A percentile compares a stretch with the other conserved stretches of the same genome.
Evolutionary conservation across 2,329 filamentous ascomycete genomes (phyloP).

Genomic region (Botrytis tulipae): DNA sequence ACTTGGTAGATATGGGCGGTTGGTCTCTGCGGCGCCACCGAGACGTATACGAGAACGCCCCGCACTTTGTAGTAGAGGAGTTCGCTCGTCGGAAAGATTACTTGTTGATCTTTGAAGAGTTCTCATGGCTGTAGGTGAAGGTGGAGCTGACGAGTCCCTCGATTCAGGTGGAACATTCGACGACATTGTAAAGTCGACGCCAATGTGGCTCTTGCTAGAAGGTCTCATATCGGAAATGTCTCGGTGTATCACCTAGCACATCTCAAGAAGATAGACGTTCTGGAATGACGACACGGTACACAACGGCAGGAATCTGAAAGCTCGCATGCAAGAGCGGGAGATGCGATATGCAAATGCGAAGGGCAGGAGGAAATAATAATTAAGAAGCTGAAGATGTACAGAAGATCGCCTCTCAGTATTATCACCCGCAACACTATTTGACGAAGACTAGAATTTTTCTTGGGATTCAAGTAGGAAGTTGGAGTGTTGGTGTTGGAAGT

Average conservation of each 20-base stretch:
- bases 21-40: slow-evolving; percentile 26
- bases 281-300: slow-evolving; percentile 3
- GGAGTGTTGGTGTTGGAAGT: slow-evolving; percentile 6
- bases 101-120: slow-evolving; percentile 18
- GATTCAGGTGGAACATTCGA: slow-evolving; percentile 15
- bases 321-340: neutral
- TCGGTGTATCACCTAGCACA: slow-evolving; percentile 22
- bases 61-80: slow-evolving; percentile 30
- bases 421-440: neutral
- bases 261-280: slow-evolving; percentile 2
- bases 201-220: slow-evolving; percentile 15
- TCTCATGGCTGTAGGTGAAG: slow-evolving; percentile 20
- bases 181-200: slow-evolving; percentile 17
- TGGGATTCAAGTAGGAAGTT: neutral
- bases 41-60: slow-evolving; percentile 35
- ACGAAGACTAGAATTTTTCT: neutral
- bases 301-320: neutral
- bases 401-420: neutral
- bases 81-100: slow-evolving; percentile 33
- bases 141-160: slow-evolving; percentile 18
- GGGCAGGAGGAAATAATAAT: neutral
- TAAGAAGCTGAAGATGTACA: neutral
- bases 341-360: neutral
- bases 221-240: slow-evolving; percentile 14
- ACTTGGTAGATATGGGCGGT: slow-evolving; percentile 30